Evolutionary conservation across 352 stramenopile genomes (phyloP).

Genomic region (Saprolegnia diclina): DNA sequence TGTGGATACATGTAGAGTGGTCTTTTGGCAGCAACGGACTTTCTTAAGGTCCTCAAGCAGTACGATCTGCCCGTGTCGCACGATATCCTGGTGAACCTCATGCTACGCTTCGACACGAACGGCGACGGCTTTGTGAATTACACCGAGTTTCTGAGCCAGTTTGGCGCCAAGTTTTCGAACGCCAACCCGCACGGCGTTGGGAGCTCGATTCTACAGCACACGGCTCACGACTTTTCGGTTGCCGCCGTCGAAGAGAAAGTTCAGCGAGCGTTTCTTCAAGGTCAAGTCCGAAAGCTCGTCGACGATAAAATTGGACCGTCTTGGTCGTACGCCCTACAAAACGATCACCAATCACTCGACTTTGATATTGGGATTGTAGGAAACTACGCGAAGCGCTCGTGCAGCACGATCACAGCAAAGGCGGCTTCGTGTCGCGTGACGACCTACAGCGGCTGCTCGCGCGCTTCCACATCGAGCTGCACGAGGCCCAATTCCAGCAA

Average conservation of each 20-base stretch:
- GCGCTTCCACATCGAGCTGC: slow-evolving; percentile 44
- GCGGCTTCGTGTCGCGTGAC: slow-evolving; percentile 37
- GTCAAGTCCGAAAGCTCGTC: slow-evolving; percentile 46
- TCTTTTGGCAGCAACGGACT: slow-evolving; percentile 36
- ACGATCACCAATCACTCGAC: background rate
- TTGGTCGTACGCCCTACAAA: slow-evolving; percentile 34
- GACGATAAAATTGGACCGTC: slow-evolving; percentile 45
- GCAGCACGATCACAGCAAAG: slow-evolving; percentile 39
- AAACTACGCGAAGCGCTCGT: slow-evolving; percentile 35
- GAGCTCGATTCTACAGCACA: slow-evolving; percentile 41
- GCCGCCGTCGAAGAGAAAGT: slow-evolving; percentile 26
- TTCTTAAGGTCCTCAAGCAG: slow-evolving; percentile 37
- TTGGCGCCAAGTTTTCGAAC: slow-evolving; percentile 56
- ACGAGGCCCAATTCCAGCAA: slow-evolving; percentile 36
- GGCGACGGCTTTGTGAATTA: slow-evolving; percentile 43
- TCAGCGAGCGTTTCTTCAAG: slow-evolving; percentile 11
- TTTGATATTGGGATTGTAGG: background rate
- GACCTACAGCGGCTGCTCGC: slow-evolving; percentile 50
- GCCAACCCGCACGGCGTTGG: slow-evolving; percentile 58
- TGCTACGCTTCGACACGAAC: slow-evolving; percentile 31
- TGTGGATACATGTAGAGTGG: slow-evolving; percentile 27
- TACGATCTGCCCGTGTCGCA: slow-evolving; percentile 35
- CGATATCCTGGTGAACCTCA: slow-evolving; percentile 40
- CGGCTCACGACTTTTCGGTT: slow-evolving; percentile 24
- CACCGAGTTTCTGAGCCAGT: slow-evolving; percentile 55